phyloP scores from a whole-genome alignment of 2,329 filamentous ascomycete species.

The Cadophora sp. region DNA sequence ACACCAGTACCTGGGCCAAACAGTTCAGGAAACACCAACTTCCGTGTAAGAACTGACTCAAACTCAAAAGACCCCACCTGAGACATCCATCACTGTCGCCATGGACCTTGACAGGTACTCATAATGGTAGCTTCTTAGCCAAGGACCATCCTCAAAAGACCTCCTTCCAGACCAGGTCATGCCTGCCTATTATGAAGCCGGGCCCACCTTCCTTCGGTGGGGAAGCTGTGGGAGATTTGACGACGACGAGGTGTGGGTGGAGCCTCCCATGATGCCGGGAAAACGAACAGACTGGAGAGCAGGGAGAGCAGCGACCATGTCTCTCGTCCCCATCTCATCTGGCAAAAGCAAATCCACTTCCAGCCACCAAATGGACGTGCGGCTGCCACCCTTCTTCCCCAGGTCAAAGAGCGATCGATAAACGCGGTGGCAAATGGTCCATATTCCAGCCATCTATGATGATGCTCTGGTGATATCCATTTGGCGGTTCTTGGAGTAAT shows the following conservation, averaged over 20 bases:
- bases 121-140: neutral
- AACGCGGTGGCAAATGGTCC: neutral
- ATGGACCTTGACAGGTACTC: neutral
- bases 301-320: neutral
- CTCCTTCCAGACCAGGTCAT: constrained; percentile 14
- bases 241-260: constrained; percentile 13
- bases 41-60: neutral
- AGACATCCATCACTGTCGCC: constrained; percentile 4
- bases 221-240: constrained; percentile 6
- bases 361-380: constrained; percentile 2
- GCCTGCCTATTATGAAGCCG: constrained; percentile 6
- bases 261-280: constrained; percentile 11
- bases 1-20: neutral
- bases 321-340: constrained; percentile 3
- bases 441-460: constrained; percentile 8
- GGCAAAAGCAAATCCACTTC: neutral
- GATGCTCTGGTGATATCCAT: neutral
- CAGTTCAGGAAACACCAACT: neutral
- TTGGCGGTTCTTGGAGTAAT: neutral
- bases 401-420: constrained; percentile 6
- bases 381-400: neutral
- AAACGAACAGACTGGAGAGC: constrained; percentile 6
- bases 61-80: neutral
- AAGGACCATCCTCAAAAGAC: constrained; percentile 1
- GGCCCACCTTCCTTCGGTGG: constrained; percentile 9